Percentiles rank a stretch among this genome's conserved stretches.
Evolutionary conservation across 2,329 filamentous ascomycete species (phyloP).

Genomic region (Colletotrichum sp.): DNA sequence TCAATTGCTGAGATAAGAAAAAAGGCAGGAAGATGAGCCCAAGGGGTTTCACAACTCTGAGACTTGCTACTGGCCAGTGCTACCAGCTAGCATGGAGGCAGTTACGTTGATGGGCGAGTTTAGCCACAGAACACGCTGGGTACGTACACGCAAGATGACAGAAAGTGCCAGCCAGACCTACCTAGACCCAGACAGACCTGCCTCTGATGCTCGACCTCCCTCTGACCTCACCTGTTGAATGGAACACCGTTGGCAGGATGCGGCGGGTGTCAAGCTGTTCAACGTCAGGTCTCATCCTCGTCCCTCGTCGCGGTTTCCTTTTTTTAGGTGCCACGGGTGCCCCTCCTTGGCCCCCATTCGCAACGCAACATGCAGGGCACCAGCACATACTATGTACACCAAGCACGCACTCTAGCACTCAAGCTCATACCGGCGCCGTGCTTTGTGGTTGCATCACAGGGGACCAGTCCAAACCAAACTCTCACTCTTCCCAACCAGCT

Average conservation of each 20-base stretch:
- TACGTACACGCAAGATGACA: not conserved
- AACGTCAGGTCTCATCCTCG: not conserved
- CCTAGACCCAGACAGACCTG: not conserved
- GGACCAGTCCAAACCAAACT: not conserved
- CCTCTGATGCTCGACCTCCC: not conserved
- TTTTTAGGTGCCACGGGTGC: constrained; percentile 18
- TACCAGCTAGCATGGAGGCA: not conserved
- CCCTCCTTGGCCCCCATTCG: constrained; percentile 9
- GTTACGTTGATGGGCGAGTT: not conserved
- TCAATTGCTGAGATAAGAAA: constrained; percentile 20
- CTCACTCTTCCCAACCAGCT: constrained; percentile 5
- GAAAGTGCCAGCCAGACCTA: not conserved
- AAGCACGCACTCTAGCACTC: not conserved
- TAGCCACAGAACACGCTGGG: not conserved
- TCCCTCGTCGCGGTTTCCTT: not conserved
- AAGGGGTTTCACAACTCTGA: constrained; percentile 8
- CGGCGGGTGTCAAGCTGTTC: not conserved
- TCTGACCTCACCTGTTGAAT: not conserved
- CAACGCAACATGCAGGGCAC: not conserved
- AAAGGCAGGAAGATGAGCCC: not conserved
- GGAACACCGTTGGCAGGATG: not conserved
- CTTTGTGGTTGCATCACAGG: not conserved
- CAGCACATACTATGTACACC: not conserved
- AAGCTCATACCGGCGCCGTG: not conserved
- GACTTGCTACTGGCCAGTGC: constrained; percentile 9